Conservation (phyloP, 805 yeast genomes). For the Tetrapisispora pingtungensis region DNA sequence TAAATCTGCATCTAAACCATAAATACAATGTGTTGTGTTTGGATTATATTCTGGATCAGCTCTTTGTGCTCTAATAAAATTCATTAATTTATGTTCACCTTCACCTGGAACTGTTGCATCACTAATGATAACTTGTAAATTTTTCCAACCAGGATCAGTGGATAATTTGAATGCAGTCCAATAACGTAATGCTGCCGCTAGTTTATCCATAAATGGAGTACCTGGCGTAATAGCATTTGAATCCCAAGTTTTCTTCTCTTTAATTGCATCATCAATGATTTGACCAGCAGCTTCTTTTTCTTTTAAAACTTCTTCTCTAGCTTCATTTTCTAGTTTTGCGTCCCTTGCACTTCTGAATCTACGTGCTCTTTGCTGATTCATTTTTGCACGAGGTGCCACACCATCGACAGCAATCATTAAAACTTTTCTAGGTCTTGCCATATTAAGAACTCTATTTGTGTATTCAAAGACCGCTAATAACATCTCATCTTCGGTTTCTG, state of each 20-base stretch:
- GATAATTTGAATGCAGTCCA: conserved; percentile 88
- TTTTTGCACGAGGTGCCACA: conserved; percentile 96
- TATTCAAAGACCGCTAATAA: conserved; percentile 84
- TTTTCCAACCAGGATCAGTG: conserved; percentile 88
- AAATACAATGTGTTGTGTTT: conserved; percentile 90
- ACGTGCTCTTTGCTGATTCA: conserved; percentile 94
- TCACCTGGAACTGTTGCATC: conserved; percentile 99
- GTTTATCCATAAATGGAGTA: conserved; percentile 90
- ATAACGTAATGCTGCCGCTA: conserved; percentile 73
- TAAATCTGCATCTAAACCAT: conserved; percentile 96
- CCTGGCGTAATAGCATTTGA: conserved; percentile 97
- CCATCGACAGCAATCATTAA: conserved; percentile 97
- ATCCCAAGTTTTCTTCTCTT: conserved; percentile 79
- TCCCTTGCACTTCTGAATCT: conserved; percentile 88
- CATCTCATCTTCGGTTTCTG: conserved; percentile 96
- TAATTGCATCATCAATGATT: conserved; percentile 62
- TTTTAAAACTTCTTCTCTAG: conserved; percentile 40
- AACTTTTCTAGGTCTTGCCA: conserved; percentile 93
- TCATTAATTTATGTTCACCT: conserved; percentile 98
- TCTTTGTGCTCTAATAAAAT: conserved; percentile 83
- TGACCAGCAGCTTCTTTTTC: conserved; percentile 39
- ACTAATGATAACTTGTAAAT: conserved; percentile 78
- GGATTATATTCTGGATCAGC: conserved; percentile 81
- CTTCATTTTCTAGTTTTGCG: conserved; percentile 69
- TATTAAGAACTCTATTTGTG: conserved; percentile 80